Evolutionary conservation across 768 basidiomycete species (phyloP).

Genomic region (Kwoniella sp.): DNA sequence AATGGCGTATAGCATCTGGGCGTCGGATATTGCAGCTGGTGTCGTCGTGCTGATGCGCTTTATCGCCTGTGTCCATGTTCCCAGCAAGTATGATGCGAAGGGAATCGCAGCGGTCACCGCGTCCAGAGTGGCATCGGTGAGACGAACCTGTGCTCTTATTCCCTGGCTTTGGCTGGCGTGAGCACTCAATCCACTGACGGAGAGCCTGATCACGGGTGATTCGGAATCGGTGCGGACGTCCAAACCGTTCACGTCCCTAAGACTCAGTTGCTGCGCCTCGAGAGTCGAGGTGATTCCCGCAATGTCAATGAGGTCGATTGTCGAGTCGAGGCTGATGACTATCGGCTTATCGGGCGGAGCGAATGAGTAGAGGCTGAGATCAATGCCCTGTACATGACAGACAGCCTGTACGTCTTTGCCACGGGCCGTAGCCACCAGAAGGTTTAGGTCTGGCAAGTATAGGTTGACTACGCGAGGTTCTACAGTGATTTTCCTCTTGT

Average conservation of each 20-base stretch:
- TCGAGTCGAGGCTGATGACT: background rate
- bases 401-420: background rate
- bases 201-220: background rate
- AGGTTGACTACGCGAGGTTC: constrained; percentile 8
- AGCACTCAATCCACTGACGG: background rate
- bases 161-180: constrained; percentile 3
- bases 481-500: background rate
- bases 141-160: background rate
- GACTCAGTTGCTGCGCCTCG: background rate
- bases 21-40: background rate
- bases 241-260: background rate
- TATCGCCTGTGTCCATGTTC: constrained; percentile 13
- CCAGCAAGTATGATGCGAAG: background rate
- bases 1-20: constrained; percentile 17
- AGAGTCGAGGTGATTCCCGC: background rate
- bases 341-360: background rate
- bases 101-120: constrained; percentile 18
- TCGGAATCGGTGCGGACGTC: background rate
- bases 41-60: background rate
- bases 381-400: background rate
- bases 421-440: background rate
- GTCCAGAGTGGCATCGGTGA: constrained; percentile 5
- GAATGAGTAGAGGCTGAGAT: constrained; percentile 1
- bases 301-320: background rate
- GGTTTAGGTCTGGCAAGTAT: background rate